Conservation (phyloP, 2,329 filamentous ascomycete species). For the Calonectria pauciramosa region DNA sequence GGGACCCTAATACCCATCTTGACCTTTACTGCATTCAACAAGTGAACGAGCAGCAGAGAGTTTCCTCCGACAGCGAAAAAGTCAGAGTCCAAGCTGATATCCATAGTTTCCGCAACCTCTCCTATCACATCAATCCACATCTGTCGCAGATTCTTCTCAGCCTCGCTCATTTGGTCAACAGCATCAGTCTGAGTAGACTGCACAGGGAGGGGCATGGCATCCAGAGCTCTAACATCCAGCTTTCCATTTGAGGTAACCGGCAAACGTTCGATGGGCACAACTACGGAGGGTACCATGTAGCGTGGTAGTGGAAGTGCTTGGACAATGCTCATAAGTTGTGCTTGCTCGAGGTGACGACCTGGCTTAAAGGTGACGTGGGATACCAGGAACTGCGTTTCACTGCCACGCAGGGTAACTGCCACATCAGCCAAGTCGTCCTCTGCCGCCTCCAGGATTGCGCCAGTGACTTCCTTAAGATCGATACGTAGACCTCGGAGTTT, state of each 20-base stretch:
- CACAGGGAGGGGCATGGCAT: neutral
- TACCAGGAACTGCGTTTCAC: neutral
- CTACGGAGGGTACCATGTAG: neutral
- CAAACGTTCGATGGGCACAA: neutral
- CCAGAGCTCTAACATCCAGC: neutral
- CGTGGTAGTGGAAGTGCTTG: neutral
- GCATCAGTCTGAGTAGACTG: neutral
- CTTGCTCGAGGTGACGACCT: neutral
- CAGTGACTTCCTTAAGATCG: neutral
- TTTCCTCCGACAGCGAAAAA: conserved; percentile 60
- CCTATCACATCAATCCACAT: neutral
- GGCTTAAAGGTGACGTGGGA: neutral
- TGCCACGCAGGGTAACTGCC: neutral
- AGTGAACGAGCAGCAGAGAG: conserved; percentile 55
- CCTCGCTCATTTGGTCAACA: neutral
- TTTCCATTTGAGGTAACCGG: neutral
- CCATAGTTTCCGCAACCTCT: neutral
- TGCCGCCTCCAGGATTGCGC: neutral
- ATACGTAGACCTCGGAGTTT: neutral
- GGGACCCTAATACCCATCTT: conserved; percentile 39
- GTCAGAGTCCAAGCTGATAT: conserved; percentile 43
- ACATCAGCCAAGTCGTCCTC: neutral
- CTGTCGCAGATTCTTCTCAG: neutral
- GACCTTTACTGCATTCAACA: conserved; percentile 50
- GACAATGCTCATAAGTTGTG: neutral